phyloP scores from a whole-genome alignment of 2,329 filamentous ascomycete genomes.

The Fusarium clavum region DNA sequence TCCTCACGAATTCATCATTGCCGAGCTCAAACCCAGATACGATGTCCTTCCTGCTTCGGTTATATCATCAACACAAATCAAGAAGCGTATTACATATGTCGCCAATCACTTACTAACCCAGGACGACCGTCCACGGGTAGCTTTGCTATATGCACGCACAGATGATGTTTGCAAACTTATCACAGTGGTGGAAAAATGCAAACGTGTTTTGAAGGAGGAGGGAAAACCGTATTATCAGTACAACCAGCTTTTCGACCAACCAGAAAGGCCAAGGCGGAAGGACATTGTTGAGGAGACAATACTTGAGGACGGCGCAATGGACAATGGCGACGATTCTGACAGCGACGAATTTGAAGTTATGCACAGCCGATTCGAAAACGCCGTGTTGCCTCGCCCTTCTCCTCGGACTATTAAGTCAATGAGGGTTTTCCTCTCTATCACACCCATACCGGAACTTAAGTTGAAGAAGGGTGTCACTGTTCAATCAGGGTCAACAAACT shows the following conservation, averaged over 20 bases:
- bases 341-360: conserved; percentile 68
- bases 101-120: conserved; percentile 57
- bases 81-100: conserved; percentile 62
- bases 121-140: conserved; percentile 48
- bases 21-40: conserved; percentile 59
- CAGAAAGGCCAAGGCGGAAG: conserved; percentile 48
- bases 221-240: conserved; percentile 66
- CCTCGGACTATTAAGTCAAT: conserved; percentile 64
- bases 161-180: conserved; percentile 72
- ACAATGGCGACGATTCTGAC: conserved; percentile 45
- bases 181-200: conserved; percentile 74
- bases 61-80: conserved; percentile 70
- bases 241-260: conserved; percentile 65
- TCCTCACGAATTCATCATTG: conserved; percentile 58
- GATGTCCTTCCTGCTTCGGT: conserved; percentile 65
- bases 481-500: conserved; percentile 57
- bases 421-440: conserved; percentile 69
- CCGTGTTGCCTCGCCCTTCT: conserved; percentile 60
- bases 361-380: conserved; percentile 67
- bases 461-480: conserved; percentile 59
- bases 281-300: conserved; percentile 58
- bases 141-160: conserved; percentile 64
- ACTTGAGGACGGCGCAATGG: conserved; percentile 44
- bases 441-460: conserved; percentile 66
- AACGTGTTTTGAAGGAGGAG: conserved; percentile 63